Evolutionary conservation across 2,329 filamentous ascomycete genomes (phyloP).

Genomic region (Scedosporium apiospermum): DNA sequence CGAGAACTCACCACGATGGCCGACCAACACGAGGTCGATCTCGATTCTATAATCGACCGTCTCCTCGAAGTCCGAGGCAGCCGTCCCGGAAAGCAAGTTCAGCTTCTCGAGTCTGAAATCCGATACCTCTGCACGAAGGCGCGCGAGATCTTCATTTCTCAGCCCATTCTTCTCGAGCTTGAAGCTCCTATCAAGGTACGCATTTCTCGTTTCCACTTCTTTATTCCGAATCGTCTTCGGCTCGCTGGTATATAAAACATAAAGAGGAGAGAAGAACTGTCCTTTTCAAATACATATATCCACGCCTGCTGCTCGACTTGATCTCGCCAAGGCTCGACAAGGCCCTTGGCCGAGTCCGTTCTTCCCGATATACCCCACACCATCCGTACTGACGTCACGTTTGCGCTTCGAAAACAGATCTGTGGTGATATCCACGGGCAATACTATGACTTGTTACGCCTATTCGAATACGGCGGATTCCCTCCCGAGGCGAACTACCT

Average conservation of each 20-base stretch:
- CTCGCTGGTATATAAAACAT: not conserved
- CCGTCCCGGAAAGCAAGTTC: constrained; percentile 96
- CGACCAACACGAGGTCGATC: constrained; percentile 79
- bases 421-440: constrained; percentile 99
- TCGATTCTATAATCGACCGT: constrained; percentile 99
- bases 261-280: too few species aligned
- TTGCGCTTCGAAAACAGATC: constrained; percentile 50
- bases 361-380: not conserved
- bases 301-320: too few species aligned
- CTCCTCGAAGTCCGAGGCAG: constrained; percentile 95
- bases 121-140: constrained; percentile 97
- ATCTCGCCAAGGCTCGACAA: too few species aligned
- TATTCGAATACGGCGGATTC: constrained; percentile 98
- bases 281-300: too few species aligned
- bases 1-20: constrained; percentile 39
- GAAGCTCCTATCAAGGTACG: constrained; percentile 98
- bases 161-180: constrained; percentile 93
- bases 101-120: constrained; percentile 93
- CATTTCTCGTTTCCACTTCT: constrained; percentile 6
- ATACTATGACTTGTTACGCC: constrained; percentile 93
- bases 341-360: too few species aligned
- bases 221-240: not conserved
- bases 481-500: constrained; percentile 98
- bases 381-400: not conserved
- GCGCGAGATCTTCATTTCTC: constrained; percentile 98